Conservation (phyloP, 352 stramenopile genomes). For the Chrysophaeum taylorii region DNA sequence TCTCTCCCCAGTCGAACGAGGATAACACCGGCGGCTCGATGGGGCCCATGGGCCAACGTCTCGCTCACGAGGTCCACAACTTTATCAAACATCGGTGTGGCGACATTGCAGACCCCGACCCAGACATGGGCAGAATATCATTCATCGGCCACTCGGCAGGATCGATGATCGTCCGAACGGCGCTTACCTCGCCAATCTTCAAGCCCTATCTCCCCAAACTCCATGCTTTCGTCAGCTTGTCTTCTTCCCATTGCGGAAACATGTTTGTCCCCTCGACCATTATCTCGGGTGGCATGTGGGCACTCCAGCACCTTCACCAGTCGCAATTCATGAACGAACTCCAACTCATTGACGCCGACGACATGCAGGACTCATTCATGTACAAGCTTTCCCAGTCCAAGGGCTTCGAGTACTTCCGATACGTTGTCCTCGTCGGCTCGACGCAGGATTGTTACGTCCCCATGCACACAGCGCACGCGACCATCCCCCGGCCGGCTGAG, state of each 20-base stretch:
- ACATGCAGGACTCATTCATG: constrained; percentile 4
- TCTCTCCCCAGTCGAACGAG: constrained; percentile 12
- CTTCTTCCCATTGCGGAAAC: constrained; percentile 6
- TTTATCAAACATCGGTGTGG: constrained; percentile 13
- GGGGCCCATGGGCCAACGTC: constrained; percentile 7
- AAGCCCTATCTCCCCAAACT: constrained; percentile 6
- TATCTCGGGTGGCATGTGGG: constrained; percentile 8
- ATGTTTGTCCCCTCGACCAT: constrained; percentile 13
- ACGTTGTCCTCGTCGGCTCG: constrained; percentile 11
- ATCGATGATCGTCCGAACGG: constrained; percentile 11
- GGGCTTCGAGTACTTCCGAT: constrained; percentile 11
- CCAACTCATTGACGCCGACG: background rate
- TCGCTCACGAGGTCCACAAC: constrained; percentile 11
- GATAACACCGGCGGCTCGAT: constrained; percentile 10
- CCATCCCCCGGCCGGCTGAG: constrained; percentile 13
- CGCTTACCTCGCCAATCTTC: background rate
- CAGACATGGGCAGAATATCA: background rate
- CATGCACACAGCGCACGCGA: constrained; percentile 9
- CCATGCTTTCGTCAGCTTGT: background rate
- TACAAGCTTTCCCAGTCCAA: background rate
- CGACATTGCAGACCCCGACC: constrained; percentile 5
- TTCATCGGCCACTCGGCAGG: constrained; percentile 10
- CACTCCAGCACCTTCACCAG: constrained; percentile 13
- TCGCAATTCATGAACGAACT: constrained; percentile 12
- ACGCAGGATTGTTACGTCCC: constrained; percentile 6